A percentile compares a stretch with the other conserved stretches of the same genome.
Evolutionary conservation across 1,139 yeast genomes (phyloP).

Genomic region (Hemisphaericaspora xylofermentans): DNA sequence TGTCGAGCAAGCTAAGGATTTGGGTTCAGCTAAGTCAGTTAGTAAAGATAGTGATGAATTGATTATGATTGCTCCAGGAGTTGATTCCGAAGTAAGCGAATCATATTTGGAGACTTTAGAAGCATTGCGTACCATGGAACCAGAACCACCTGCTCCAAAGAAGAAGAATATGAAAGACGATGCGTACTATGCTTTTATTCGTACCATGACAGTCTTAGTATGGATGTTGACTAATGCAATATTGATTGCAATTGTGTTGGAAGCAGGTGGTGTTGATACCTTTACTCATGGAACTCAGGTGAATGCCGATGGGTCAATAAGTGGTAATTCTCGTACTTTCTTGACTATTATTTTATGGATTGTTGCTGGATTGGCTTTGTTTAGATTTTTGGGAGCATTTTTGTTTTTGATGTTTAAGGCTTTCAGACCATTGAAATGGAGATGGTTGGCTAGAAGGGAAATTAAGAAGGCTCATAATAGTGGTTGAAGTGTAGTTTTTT

Average conservation of each 20-base stretch:
- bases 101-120: slow-evolving; percentile 62
- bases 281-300: slow-evolving; percentile 21
- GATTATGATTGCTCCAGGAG: slow-evolving; percentile 70
- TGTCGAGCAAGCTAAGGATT: slow-evolving; percentile 43
- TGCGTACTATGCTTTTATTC: slow-evolving; percentile 74
- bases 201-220: slow-evolving; percentile 75
- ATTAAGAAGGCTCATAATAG: slow-evolving; percentile 10
- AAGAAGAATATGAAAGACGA: slow-evolving; percentile 47
- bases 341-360: slow-evolving; percentile 50
- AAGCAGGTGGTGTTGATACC: slow-evolving; percentile 59
- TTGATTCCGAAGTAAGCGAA: slow-evolving; percentile 58
- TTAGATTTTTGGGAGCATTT: slow-evolving; percentile 43
- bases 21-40: slow-evolving; percentile 60
- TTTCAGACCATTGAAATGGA: slow-evolving; percentile 46
- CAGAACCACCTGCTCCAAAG: slow-evolving; percentile 27
- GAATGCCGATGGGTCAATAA: slow-evolving; percentile 30
- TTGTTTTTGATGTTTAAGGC: slow-evolving; percentile 36
- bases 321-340: slow-evolving; percentile 40
- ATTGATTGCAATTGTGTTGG: slow-evolving; percentile 68
- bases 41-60: slow-evolving; percentile 61
- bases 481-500: slow-evolving; percentile 3
- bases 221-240: slow-evolving; percentile 80
- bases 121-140: slow-evolving; percentile 51
- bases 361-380: slow-evolving; percentile 47
- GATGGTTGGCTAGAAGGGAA: slow-evolving; percentile 24